phyloP scores from a whole-genome alignment of 2,329 filamentous ascomycete genomes.

The Alternaria triticimaculans region DNA sequence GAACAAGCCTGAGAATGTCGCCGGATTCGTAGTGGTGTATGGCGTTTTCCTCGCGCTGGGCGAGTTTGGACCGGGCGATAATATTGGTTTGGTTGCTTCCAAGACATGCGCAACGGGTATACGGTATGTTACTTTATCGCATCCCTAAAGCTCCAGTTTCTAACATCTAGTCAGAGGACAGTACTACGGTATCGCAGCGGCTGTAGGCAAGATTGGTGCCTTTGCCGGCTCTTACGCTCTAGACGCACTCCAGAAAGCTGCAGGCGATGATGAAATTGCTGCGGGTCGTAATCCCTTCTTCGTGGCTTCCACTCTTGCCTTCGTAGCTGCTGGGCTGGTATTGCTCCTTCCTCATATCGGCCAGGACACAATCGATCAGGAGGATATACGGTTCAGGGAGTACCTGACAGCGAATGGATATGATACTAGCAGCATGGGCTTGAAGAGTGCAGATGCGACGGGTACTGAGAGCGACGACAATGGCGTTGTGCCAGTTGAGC shows the following conservation, averaged over 20 bases:
- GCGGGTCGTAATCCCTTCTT: slow-evolving; percentile 88
- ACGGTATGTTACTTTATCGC: slow-evolving; percentile 42
- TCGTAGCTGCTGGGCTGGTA: slow-evolving; percentile 71
- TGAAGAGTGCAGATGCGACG: slow-evolving; percentile 13
- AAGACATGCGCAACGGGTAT: slow-evolving; percentile 90
- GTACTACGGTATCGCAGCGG: slow-evolving; percentile 74
- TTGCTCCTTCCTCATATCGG: slow-evolving; percentile 77
- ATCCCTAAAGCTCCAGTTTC: background rate
- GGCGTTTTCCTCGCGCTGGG: slow-evolving; percentile 79
- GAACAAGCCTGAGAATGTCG: slow-evolving; percentile 70
- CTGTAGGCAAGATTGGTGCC: slow-evolving; percentile 77
- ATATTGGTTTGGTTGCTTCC: slow-evolving; percentile 84
- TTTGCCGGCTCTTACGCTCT: slow-evolving; percentile 88
- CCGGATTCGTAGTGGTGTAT: slow-evolving; percentile 79
- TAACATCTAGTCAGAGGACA: slow-evolving; percentile 62
- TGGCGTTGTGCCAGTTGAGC: slow-evolving; percentile 11
- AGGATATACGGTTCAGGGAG: slow-evolving; percentile 76
- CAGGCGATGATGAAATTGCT: slow-evolving; percentile 47
- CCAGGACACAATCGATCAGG: slow-evolving; percentile 80
- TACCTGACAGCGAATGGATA: slow-evolving; percentile 78
- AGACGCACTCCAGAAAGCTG: slow-evolving; percentile 62
- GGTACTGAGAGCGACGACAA: slow-evolving; percentile 22
- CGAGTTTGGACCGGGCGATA: slow-evolving; percentile 86
- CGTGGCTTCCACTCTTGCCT: slow-evolving; percentile 77
- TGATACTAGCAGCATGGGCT: slow-evolving; percentile 68